Conservation (phyloP, 1,284 basidiomycete species). For the Ustilago crameri region DNA sequence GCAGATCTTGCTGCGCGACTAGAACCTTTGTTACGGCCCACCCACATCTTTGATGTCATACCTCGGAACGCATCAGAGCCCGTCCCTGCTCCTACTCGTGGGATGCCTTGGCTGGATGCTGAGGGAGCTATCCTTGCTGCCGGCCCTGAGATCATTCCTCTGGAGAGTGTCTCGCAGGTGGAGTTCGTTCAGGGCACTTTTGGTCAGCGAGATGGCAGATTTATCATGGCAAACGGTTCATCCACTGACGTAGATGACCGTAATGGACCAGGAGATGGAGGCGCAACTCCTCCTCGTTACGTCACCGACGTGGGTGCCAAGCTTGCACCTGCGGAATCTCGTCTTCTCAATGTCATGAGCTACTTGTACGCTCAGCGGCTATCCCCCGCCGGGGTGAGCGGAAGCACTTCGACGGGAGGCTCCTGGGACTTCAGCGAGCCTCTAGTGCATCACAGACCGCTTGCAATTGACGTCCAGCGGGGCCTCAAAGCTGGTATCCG, state of each 20-base stretch:
- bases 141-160: conserved; percentile 25
- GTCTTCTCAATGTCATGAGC: conserved; percentile 44
- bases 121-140: conserved; percentile 35
- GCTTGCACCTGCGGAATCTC: conserved; percentile 50
- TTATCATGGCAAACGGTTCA: background rate
- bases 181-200: conserved; percentile 27
- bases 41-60: conserved; percentile 74
- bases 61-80: conserved; percentile 16
- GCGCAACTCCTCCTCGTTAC: conserved; percentile 31
- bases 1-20: conserved; percentile 80
- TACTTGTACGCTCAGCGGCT: conserved; percentile 57
- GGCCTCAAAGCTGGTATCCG: conserved; percentile 74
- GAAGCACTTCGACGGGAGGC: background rate
- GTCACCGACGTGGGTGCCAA: conserved; percentile 28
- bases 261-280: conserved; percentile 23
- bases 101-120: conserved; percentile 29
- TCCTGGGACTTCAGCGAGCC: conserved; percentile 79
- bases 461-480: conserved; percentile 72
- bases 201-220: conserved; percentile 8
- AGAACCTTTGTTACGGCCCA: conserved; percentile 76
- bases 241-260: conserved; percentile 5
- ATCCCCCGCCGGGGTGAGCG: background rate
- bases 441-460: conserved; percentile 71
- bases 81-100: conserved; percentile 19
- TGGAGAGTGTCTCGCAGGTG: conserved; percentile 37